Evolutionary conservation across 2,329 filamentous ascomycete genomes (phyloP), one percentile per base, ranked within the genome.

Genomic region (Colletotrichum sp.): DNA sequence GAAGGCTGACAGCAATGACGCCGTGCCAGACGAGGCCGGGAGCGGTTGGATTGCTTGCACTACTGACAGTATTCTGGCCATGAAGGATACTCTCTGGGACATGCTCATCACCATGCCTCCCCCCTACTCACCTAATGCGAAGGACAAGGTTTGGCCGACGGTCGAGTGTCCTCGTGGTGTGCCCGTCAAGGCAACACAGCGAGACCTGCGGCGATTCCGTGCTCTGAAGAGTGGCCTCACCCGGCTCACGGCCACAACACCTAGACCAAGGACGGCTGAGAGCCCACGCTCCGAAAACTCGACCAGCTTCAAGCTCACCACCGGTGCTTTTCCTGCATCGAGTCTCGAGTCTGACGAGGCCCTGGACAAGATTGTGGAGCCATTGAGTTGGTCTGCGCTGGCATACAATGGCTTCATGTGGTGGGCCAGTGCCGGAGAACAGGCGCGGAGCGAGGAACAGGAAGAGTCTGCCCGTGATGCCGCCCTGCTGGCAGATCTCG

Each of bases 11-110:
- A 62, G 79, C 72, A 83, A 85, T 62, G 82, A 82, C 57, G 82
- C 84, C 13, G 81, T 84, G 18, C 84, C 85, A 44, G 89, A 88
- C 28, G 89, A 91, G 57, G 82, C 85, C 28, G 89, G 89, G 36
- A 86, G 90, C 16, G 95, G 96, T 52, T 99, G 96, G 96, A 93
- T 98, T 75, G 97, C 96, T 15, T 98, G 96, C 84, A 98, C 96
- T 5, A 99, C 96, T 3, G 97, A 99, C 85, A 96, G 95, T 81
- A 97, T 99, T 75, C 90, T 99, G 16, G 93, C 92, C 63, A 94
- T 95, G 84, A 99, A 99, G 86, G 91, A 93, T 67, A 91, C 94
- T 3, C 90, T 99, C 4, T 99, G 96, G 89, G 97, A 99, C 82
- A 90, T 98, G 80, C 90, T 98, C 52, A 93, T 99, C 76, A 95